Base-by-base conservation (phyloP, 768 basidiomycete genomes). In the Suillus sp. region DNA sequence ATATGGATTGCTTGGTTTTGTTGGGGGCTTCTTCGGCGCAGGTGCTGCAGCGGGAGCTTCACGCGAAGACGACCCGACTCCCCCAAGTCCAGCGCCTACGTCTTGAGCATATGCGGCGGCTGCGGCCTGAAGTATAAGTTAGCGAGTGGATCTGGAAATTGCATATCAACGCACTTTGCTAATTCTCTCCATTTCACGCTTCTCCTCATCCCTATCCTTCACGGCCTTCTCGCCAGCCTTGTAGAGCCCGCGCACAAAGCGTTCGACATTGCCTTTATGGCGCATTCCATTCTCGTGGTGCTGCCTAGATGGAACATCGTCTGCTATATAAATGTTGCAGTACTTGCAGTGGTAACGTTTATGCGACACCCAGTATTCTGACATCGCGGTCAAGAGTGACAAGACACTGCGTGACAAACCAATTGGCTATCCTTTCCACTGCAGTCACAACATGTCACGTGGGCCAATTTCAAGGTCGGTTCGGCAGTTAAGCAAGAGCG, bases 331-430 rank as follows among this genome's bases (percentile, higher is more conserved):
- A 66, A 94, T 95, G 58, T 95, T 92, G 80, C 97, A 99, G 81
- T 98, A 98, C 74, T 95, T 95, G 88, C 95, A 97, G 73, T 86
- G 91, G 77, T 96, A 96, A 69, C 88, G 90, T 77, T 95, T 95
- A 74, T 92, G 88, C 30, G 93, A 93, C 66, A 95, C 90, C 93
- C 94, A 96, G 75, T 90, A 95, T 75, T 95, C 93, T 68, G 87
- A 89, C 93, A 95, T 95, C 73, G 68, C 69, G 66, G 64, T 57
- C 25, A 25, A 27, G 37, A 56, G 10, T 56, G 55, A 37, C 35
- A 56, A 22, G 22, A 56, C 25, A 18, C 7, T 1, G 6, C 14
- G 34, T 55, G 54, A 55, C 51, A 34, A 53, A 53, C 18, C 4
- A n/a, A n/a, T n/a, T n/a, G n/a, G n/a, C n/a, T n/a, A n/a, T n/a